A percentile compares a stretch with the other conserved stretches of the same genome.
phyloP scores from a whole-genome alignment of 768 basidiomycete genomes.

The Russula foetens region DNA sequence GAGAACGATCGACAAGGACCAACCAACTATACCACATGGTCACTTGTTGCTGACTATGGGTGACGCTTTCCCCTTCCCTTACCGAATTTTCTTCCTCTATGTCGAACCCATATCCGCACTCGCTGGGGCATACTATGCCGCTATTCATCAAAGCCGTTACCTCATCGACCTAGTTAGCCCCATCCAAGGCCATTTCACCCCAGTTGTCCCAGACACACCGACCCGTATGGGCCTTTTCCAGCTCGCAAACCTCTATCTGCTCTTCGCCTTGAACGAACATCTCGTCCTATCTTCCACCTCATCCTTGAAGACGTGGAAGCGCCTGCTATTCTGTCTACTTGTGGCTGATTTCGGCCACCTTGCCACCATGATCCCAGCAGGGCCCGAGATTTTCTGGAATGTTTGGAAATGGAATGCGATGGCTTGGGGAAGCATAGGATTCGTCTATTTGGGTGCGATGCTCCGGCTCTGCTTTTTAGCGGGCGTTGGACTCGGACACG shows the following conservation, averaged over 20 bases:
- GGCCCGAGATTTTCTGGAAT: constrained; percentile 34
- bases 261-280: constrained; percentile 44
- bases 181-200: constrained; percentile 9
- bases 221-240: constrained; percentile 37
- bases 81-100: constrained; percentile 42
- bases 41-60: no score
- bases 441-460: constrained; percentile 35
- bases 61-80: constrained; percentile 22
- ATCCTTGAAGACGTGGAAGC: constrained; percentile 35
- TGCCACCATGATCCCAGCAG: constrained; percentile 37
- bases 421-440: constrained; percentile 47
- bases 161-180: constrained; percentile 30
- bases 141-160: constrained; percentile 32
- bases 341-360: constrained; percentile 31
- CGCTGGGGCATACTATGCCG: constrained; percentile 42
- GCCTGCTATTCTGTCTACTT: constrained; percentile 32
- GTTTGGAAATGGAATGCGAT: constrained; percentile 45
- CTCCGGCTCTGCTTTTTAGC: constrained; percentile 26
- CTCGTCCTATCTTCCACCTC: constrained; percentile 39
- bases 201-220: constrained; percentile 22
- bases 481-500: constrained; percentile 26
- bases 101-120: constrained; percentile 45
- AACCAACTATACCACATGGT: no score
- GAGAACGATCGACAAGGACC: not conserved
- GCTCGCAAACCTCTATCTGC: constrained; percentile 42